Base-by-base conservation (phyloP, 805 yeast genomes). In the Clavispora phyllophila region DNA sequence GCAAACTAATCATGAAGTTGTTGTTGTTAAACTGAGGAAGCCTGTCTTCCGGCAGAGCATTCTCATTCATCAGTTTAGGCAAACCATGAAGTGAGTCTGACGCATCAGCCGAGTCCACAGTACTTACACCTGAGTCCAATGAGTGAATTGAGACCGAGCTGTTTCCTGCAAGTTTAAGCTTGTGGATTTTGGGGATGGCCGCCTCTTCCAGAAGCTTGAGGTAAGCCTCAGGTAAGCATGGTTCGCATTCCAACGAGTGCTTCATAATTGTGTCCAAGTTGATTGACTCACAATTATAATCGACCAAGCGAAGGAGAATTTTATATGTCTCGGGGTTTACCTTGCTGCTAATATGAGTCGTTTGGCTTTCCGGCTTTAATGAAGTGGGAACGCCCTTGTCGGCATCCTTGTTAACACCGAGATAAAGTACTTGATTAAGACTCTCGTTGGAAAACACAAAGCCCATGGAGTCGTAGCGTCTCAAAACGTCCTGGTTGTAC, bases 231-330 rank as follows among this genome's bases (percentile, higher is more conserved):
- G 65, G 66, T 28, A 68, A 57, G 2, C 83, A 78, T 0, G 90
- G 84, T 54, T 91, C 96, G 32, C 73, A 65, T 0, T 58, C 53
- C 41, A 85, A 63, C 12, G 96, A 87, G 46, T 76, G 58, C 35
- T 71, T 70, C 90, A 86, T 82, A 3, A 84, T 65, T 9, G 69
- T 65, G 4, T 73, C 75, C 34, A 78, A 70, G 32, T 74, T 70
- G 26, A 79, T 63, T 0, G 79, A 73, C 15, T 68, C 66, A 37
- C 65, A 55, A 40, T 69, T 68, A 15, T 60, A 38, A 15, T 73
- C 70, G 37, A 84, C 57, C 15, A 81, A 60, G 33, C 68, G 65
- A 40, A 72, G 62, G 13, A 81, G 61, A 45, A 69, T 65, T 31
- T 59, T 56, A 5, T 65, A 50, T 7, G 15, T 33, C 13, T 35